Percentiles rank a stretch among this genome's conserved stretches.
phyloP scores from a whole-genome alignment of 306 rosid species.

The Cyamopsis tetragonoloba region DNA sequence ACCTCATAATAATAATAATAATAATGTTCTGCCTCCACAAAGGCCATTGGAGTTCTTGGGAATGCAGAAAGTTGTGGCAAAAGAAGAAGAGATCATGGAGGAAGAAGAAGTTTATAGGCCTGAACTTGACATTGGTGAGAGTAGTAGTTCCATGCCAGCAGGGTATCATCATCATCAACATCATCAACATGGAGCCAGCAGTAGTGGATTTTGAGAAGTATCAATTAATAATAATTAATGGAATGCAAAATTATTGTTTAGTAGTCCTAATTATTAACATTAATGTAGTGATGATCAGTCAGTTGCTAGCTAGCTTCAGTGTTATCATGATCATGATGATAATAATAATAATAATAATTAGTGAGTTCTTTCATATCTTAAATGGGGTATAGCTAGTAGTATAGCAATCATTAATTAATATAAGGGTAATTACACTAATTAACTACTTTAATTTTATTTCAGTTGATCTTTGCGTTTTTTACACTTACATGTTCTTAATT shows the following conservation, averaged over 20 bases:
- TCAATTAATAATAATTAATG: constrained; percentile 2
- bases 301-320: background rate
- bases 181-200: constrained; percentile 38
- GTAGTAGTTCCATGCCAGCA: constrained; percentile 52
- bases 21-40: constrained; percentile 29
- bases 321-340: background rate
- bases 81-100: constrained; percentile 61
- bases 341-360: background rate
- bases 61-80: constrained; percentile 54
- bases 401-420: too few species aligned
- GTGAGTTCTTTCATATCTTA: too few species aligned
- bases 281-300: too few species aligned
- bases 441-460: too few species aligned
- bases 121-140: constrained; percentile 55
- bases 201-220: constrained; percentile 38
- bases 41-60: constrained; percentile 50
- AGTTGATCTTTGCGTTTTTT: too few species aligned
- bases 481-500: too few species aligned
- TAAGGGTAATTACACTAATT: too few species aligned
- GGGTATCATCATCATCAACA: constrained; percentile 36
- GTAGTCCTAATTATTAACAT: constrained; percentile 23
- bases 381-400: too few species aligned
- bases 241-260: too few species aligned
- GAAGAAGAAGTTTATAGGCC: constrained; percentile 55
- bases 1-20: constrained; percentile 8